A percentile compares a stretch with the other conserved stretches of the same genome.
phyloP scores from a whole-genome alignment of 345 rosid genomes.

The Moringa oleifera region DNA sequence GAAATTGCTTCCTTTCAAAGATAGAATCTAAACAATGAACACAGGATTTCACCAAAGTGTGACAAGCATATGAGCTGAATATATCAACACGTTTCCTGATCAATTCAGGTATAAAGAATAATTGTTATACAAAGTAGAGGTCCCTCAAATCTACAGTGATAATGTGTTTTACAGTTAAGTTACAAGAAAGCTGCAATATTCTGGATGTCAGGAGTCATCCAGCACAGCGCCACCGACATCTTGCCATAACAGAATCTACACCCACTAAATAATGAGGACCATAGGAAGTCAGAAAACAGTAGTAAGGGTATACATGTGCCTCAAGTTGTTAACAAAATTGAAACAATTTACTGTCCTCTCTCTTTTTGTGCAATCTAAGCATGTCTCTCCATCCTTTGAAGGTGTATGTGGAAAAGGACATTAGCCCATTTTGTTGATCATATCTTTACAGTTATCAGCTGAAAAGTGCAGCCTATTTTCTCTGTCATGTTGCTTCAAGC shows the following conservation, averaged over 20 bases:
- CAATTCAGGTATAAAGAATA: background rate
- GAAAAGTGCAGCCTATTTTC: background rate
- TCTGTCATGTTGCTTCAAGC: background rate
- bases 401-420: background rate
- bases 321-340: too few relatives aligned
- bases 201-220: background rate
- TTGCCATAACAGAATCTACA: background rate
- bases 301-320: background rate
- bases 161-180: background rate
- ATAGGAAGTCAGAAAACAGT: too few relatives aligned
- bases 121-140: background rate
- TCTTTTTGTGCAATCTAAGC: background rate
- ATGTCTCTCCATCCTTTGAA: background rate
- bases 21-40: too few relatives aligned
- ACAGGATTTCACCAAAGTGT: too few relatives aligned
- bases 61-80: too few relatives aligned
- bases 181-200: background rate
- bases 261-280: background rate
- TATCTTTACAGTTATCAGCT: background rate
- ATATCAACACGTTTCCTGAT: background rate
- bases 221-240: background rate
- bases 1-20: too few relatives aligned
- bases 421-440: background rate
- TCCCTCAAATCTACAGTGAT: background rate
- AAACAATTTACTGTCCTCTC: background rate